Evolutionary conservation across 306 rosid species (phyloP), one percentile per base, ranked within the genome.

Genomic region (Lithocarpus polystachyus): DNA sequence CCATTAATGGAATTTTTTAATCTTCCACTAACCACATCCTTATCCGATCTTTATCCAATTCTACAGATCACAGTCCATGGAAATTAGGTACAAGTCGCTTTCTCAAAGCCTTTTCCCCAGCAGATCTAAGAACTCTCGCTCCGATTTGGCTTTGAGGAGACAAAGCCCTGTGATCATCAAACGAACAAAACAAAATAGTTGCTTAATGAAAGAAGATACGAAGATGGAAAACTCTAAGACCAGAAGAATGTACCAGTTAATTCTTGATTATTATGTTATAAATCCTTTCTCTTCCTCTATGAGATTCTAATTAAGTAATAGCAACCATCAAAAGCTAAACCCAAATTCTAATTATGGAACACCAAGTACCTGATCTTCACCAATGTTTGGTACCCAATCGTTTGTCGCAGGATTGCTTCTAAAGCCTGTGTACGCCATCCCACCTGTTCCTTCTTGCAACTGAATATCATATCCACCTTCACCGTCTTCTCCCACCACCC

Each of bases 321-420:
- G 6, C 35, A 7, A 52, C 23, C 80, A 68, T 3, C 4, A 18
- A 28, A 86, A 70, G 18, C 52, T 12, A 45, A 45, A 45, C 14
- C 52, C 52, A 0, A 45, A 45, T 45, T 45, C 1, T 45, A 48
- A 48, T 7, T 12, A 12, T 48, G 53, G 17, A 12, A 48, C 53
- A 48, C 53, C 53, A 52, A 80, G 62, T 52, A 86, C 90, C 87
- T 76, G 81, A 74, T 82, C 60, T 56, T 75, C 86, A 75, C 85
- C 83, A 56, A 35, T 43, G 22, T 48, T 82, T 0, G 97, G 96
- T 82, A 87, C 80, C 97, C 97, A 93, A 19, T 93, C 97, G 61
- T 93, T 93, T 2, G 92, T 93, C 45, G 97, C 97, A 5, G 96
- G 97, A 76, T 93, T 93, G 81, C 97, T 80, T 86, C 79, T 88